Percentiles rank a stretch among this genome's conserved stretches.
phyloP scores from a whole-genome alignment of 2,329 filamentous ascomycete species.

The Fusarium pseudoanthophilum region DNA sequence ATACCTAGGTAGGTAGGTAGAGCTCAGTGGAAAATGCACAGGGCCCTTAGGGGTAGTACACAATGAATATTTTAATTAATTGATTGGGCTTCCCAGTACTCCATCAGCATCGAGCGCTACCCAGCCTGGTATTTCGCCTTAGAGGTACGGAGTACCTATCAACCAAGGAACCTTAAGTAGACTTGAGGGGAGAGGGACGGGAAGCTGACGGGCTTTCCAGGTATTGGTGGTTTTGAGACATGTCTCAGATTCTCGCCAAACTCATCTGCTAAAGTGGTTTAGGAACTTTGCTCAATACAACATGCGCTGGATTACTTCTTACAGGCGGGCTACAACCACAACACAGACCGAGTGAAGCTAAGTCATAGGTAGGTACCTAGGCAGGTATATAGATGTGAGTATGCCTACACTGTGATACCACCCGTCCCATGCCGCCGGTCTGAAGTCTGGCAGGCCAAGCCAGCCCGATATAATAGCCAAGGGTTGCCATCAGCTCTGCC shows the following conservation, averaged over 20 bases:
- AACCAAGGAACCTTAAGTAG: not conserved
- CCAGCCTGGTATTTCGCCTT: not conserved
- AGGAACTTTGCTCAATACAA: not conserved
- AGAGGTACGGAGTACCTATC: not conserved
- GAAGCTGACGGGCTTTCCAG: constrained; percentile 20
- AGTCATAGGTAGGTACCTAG: not conserved
- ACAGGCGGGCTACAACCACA: not conserved
- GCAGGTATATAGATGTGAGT: not conserved
- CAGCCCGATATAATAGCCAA: not conserved
- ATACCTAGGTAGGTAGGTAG: not conserved
- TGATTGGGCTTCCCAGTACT: constrained; percentile 21
- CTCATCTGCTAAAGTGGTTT: constrained; percentile 5
- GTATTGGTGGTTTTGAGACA: constrained; percentile 26
- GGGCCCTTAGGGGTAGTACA: not conserved
- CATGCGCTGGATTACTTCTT: constrained; percentile 24
- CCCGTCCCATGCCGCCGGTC: not conserved
- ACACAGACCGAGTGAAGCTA: not conserved
- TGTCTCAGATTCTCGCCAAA: constrained; percentile 36
- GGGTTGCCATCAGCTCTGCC: constrained; percentile 5
- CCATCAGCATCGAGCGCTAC: constrained; percentile 10
- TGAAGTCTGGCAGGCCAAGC: not conserved
- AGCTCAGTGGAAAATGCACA: constrained; percentile 22
- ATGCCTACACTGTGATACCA: not conserved
- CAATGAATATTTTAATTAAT: constrained; percentile 5
- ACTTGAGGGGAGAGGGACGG: constrained; percentile 8